Evolutionary conservation across 129 eudicot species (phyloP).

Genomic region (Flaveria linearis): DNA sequence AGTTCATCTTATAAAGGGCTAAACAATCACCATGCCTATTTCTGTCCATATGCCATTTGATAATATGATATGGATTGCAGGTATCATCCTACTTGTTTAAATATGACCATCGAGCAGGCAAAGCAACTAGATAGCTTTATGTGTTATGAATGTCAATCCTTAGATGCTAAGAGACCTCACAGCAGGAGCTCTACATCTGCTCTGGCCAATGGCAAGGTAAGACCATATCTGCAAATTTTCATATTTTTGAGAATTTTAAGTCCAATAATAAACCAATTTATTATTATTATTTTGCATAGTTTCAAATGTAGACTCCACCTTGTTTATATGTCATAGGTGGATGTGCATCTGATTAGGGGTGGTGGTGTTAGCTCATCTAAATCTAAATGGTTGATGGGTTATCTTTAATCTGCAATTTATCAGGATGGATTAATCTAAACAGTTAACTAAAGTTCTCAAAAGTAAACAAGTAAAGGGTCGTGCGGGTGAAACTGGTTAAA

Average conservation of each 20-base stretch:
- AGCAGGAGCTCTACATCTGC: conserved; percentile 33
- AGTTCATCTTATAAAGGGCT: background rate
- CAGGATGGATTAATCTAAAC: no score
- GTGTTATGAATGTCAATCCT: conserved; percentile 54
- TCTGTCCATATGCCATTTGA: conserved; percentile 6
- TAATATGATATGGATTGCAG: conserved; percentile 30
- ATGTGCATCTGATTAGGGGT: background rate
- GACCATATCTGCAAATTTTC: background rate
- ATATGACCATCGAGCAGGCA: conserved; percentile 59
- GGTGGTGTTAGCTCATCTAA: background rate
- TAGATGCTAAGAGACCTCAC: conserved; percentile 37
- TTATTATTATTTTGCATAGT: background rate
- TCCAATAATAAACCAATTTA: background rate
- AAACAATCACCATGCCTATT: background rate
- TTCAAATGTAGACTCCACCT: background rate
- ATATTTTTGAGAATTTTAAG: background rate
- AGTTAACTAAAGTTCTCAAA: no score
- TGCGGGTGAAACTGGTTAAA: background rate
- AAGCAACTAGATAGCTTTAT: conserved; percentile 56
- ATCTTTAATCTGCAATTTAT: no score
- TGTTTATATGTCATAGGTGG: background rate
- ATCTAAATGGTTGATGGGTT: background rate
- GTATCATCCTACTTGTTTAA: conserved; percentile 78
- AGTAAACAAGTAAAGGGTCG: background rate
- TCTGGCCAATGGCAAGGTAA: conserved; percentile 51